Base-by-base conservation (phyloP, 495 filamentous ascomycete species). In the Schizothecium vesticola region DNA sequence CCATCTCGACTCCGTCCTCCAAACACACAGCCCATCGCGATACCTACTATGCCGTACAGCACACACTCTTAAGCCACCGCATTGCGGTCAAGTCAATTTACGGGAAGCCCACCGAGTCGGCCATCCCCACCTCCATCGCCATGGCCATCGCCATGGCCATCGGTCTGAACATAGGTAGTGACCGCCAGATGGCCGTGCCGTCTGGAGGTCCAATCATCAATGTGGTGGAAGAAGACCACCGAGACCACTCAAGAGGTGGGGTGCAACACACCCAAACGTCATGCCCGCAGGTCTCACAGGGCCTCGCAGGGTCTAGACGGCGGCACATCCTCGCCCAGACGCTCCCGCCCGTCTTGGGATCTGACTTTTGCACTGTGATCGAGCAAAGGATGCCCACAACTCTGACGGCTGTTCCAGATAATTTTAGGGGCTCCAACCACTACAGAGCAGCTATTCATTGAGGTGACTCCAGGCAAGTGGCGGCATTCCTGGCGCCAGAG, bases 361-460 rank as follows among this genome's bases (percentile, higher is more conserved):
- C 72, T 69, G 25, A 31, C 26, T 73, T 73, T 73, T 70, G 66
- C 67, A 25, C 67, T 68, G 70, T 65, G 57, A 73, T 73, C 72
- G 72, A 58, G 22, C 26, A 11, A 56, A 29, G 13, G 19, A 57
- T 19, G 65, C 19, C 19, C 16, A 25, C 22, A 22, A 7, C 63
- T 31, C n/a, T 23, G 31, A 21, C 63, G 56, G 16, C 24, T 11
- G 22, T 31, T 65, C 56, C 56, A 67, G 26, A 28, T 6, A 24
- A 67, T 22, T 61, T 59, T 59, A 67, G 66, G 59, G 66, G 33
- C 66, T 63, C 33, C 29, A 61, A 51, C 22, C n/a, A 23, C 59
- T 9, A 25, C 61, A 2, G 61, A 19, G 8, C 19, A 13, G 59
- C 36, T 61, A 29, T 61, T n/a, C 19, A 29, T 13, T 12, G 26